Evolutionary conservation across 2,329 filamentous ascomycete genomes (phyloP), one percentile per base, ranked within the genome.

Genomic region (Scedosporium apiospermum): DNA sequence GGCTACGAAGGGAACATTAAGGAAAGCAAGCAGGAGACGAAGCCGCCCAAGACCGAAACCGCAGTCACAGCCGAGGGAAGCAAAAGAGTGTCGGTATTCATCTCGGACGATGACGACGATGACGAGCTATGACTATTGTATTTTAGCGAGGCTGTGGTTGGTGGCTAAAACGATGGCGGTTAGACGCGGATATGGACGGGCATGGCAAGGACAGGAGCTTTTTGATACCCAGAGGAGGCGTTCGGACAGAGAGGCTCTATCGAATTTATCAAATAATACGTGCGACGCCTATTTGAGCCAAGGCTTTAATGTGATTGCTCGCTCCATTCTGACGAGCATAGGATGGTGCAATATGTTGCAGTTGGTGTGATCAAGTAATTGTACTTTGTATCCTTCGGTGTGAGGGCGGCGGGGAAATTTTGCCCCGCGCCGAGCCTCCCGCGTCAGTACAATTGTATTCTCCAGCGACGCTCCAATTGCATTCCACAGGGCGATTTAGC

Each of bases 101-200:
- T 77, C 5, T 70, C 71, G 4, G 74, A 76, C 30, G 71, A 73
- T 10, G 74, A 76, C 27, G 73, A 75, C 12, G 73, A 75, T 14
- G 74, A 76, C 51, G 74, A 76, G 63, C 68, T 75, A 63, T 76
- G 64, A 71, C 46, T 58, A 16, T 12, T 59, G 23, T 59, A 23
- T 12, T 59, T 42, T 59, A 23, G 57, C 12, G 21, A 27, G 6
- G 57, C 21, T 41, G 16, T n/a, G 12, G 41, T 21, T 42, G 10
- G 7, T 12, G 1, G 34, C 41, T 7, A 10, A 26, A 41, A 38
- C 6, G n/a, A 6, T 21, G 9, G 34, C 12, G 23, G 14, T 18
- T 38, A 7, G 26, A 16, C n/a, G 23, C 41, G 38, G 16, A 14
- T 10, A 26, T n/a, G 26, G 10, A 49, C 34, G 44, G 10, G 49